These are phyloP conservation scores for Leptographium procerum DNA, from an alignment of 2,329 filamentous ascomycete genomes.

Conservation along the genomic window DNA sequence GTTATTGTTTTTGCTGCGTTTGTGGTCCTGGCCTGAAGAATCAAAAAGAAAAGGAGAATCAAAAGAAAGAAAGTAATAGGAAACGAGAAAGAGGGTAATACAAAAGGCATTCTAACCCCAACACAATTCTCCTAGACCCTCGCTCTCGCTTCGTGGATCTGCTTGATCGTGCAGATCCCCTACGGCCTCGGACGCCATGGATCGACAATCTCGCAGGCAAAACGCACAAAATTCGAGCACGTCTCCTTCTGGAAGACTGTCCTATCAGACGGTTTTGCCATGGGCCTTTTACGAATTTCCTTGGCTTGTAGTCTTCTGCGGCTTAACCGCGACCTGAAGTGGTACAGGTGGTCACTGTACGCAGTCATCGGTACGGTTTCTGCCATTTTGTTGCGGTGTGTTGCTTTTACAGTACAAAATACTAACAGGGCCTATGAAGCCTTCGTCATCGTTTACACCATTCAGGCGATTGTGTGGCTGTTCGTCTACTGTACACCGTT, in stretches of 20 bases:
- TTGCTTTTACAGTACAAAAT: neutral
- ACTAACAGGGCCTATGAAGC: neutral
- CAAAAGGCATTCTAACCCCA: too few relatives aligned
- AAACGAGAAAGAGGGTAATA: too few relatives aligned
- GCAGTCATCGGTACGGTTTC: constrained; percentile 12
- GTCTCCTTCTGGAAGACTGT: constrained; percentile 16
- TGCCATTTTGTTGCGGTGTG: neutral
- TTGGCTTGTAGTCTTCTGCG: constrained; percentile 14
- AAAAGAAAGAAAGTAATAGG: neutral
- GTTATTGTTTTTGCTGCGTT: too few relatives aligned
- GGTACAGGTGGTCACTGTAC: constrained; percentile 15
- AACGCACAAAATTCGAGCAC: constrained; percentile 12
- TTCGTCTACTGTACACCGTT: constrained; percentile 16
- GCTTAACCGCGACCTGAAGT: constrained; percentile 11
- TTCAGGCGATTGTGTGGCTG: constrained; percentile 13
- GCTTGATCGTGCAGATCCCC: constrained; percentile 14
- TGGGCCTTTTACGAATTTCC: constrained; percentile 15
- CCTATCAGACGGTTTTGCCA: constrained; percentile 13
- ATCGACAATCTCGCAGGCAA: constrained; percentile 4
- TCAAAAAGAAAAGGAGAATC: too few relatives aligned
- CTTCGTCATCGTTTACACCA: constrained; percentile 13
- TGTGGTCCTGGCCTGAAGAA: too few relatives aligned
- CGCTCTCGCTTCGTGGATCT: constrained; percentile 13
- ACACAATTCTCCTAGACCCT: neutral
- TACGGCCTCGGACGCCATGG: constrained; percentile 15